Evolutionary conservation across 2,329 filamentous ascomycete genomes (phyloP).

Genomic region (Dothistroma septosporum): DNA sequence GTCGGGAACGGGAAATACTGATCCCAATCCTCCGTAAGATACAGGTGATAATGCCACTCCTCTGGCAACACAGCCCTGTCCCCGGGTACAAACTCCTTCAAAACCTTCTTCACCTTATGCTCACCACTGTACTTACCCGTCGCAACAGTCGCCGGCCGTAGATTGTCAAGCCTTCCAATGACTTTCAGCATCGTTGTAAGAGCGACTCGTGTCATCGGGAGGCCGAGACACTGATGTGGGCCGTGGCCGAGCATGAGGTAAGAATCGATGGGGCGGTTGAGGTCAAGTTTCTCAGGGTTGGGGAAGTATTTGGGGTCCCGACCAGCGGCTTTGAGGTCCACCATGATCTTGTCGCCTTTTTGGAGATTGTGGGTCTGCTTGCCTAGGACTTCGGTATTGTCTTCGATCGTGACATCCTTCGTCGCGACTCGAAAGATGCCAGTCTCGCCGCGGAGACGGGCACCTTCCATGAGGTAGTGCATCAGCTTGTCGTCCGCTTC

Average conservation of each 20-base stretch:
- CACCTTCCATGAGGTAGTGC: slow-evolving; percentile 49
- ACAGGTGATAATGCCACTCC: slow-evolving; percentile 39
- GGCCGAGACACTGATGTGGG: slow-evolving; percentile 42
- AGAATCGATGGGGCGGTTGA: slow-evolving; percentile 38
- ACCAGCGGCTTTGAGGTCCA: slow-evolving; percentile 43
- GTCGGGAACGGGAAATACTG: slow-evolving; percentile 46
- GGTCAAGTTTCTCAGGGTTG: slow-evolving; percentile 39
- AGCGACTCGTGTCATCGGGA: slow-evolving; percentile 41
- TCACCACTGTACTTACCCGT: slow-evolving; percentile 33
- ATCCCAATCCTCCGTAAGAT: slow-evolving; percentile 48
- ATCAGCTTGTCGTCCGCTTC: slow-evolving; percentile 48
- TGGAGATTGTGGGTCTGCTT: slow-evolving; percentile 32
- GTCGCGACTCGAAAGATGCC: slow-evolving; percentile 39
- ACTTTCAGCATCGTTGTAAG: slow-evolving; percentile 46
- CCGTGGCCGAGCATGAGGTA: slow-evolving; percentile 46
- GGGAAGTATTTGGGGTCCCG: slow-evolving; percentile 41
- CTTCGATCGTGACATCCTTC: slow-evolving; percentile 33
- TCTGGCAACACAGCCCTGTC: slow-evolving; percentile 33
- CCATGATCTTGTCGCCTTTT: slow-evolving; percentile 39
- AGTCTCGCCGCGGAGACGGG: slow-evolving; percentile 41
- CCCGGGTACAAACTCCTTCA: slow-evolving; percentile 33
- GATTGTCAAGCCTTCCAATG: slow-evolving; percentile 38
- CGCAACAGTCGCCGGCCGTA: slow-evolving; percentile 39
- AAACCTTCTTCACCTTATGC: slow-evolving; percentile 43
- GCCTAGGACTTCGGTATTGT: slow-evolving; percentile 27